Evolutionary conservation across 805 yeast species (phyloP).

Genomic region (Tetrapisispora pingtungensis): DNA sequence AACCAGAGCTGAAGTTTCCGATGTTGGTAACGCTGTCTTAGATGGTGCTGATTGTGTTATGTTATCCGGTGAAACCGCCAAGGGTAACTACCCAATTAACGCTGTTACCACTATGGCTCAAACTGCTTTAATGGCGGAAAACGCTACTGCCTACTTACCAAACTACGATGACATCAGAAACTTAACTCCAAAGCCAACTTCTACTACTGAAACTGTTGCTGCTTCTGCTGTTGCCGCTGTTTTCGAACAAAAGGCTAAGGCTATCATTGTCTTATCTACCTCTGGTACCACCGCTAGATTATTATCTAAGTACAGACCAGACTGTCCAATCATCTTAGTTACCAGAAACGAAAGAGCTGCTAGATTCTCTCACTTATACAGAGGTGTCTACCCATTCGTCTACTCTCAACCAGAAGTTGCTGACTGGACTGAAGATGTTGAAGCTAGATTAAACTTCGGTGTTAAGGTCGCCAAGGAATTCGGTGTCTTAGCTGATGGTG

Average conservation of each 20-base stretch:
- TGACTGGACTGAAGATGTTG: slow-evolving; percentile 95
- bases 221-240: slow-evolving; percentile 95
- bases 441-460: slow-evolving; percentile 88
- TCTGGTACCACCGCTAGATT: slow-evolving; percentile 93
- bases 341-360: slow-evolving; percentile 92
- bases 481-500: slow-evolving; percentile 81
- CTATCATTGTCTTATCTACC: slow-evolving; percentile 91
- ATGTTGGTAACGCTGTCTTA: slow-evolving; percentile 97
- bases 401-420: slow-evolving; percentile 49
- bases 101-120: slow-evolving; percentile 99
- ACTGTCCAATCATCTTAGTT: slow-evolving; percentile 94
- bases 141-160: slow-evolving; percentile 82
- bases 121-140: slow-evolving; percentile 92
- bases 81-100: slow-evolving; percentile 96
- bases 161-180: slow-evolving; percentile 81
- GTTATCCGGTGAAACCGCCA: slow-evolving; percentile 99
- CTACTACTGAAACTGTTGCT: slow-evolving; percentile 93
- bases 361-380: slow-evolving; percentile 89
- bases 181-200: slow-evolving; percentile 78
- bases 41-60: slow-evolving; percentile 99
- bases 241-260: slow-evolving; percentile 93
- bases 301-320: slow-evolving; percentile 95
- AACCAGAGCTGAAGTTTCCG: slow-evolving; percentile 98
- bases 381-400: slow-evolving; percentile 97
- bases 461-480: slow-evolving; percentile 78